Evolutionary conservation across 192 early-diverging fungal genomes (phyloP), one percentile per base, ranked within the genome.

Genomic region (Spizellomyces sp.): DNA sequence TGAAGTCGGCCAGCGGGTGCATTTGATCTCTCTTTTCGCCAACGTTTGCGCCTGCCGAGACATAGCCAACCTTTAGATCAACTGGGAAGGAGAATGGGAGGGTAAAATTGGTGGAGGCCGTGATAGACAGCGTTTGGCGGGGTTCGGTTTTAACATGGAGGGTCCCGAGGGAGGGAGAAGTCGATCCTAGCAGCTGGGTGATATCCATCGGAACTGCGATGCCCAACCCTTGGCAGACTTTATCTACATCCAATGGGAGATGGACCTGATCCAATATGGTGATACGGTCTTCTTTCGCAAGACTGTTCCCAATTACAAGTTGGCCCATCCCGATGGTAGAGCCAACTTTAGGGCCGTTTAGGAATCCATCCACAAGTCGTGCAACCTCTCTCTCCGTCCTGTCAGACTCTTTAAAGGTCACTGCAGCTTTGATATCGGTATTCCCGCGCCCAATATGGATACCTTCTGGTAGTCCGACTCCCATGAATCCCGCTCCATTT

Each of bases 41-140:
- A 12, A 72, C 14, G 17, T 71, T 56, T 1, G 71, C 60, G 4
- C 47, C 22, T 4, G 54, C 59, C 22, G 66, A 60, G 65, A 72
- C 9, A 54, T 70, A 66, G 43, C 64, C 64, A 66, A 78, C 70
- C 9, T 73, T 58, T 4, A 74, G 44, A 47, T 78, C 72, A 43
- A 71, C 69, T 41, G 69, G 57, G 60, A 77, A 73, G 5, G 76
- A 71, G 21, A 78, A 36, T 36, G 64, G 62, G 10, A 78, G 58
- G 50, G 36, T 57, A 43, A 72, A 72, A 52, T 63, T 64, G 22
- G 65, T 60, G 45, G 58, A 66, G 15, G 65, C 65, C 2, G n/a
- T 21, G 42, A 68, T 52, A 15, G 59, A 48, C n/a, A 68, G n/a
- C 4, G 47, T n/a, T 7, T 22, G 19, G 6, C 36, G 58, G 22